Base-by-base conservation (phyloP, 495 filamentous ascomycete genomes). In the Peziza echinospora region DNA sequence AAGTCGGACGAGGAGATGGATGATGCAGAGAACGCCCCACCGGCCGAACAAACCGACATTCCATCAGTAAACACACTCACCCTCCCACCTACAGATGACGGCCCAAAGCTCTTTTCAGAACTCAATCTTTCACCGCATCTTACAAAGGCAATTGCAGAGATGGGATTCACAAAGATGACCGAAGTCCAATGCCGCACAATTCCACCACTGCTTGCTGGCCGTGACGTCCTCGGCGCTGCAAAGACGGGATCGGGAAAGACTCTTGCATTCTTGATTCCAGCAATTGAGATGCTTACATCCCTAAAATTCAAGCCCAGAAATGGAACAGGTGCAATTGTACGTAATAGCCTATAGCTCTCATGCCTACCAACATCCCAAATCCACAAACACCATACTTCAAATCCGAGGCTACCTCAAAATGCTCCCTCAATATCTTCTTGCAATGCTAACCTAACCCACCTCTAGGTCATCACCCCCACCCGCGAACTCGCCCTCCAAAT, bases 181-280 rank as follows among this genome's bases (percentile, higher is more conserved):
- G 84, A 93, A 60, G 93, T 97, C 50, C 89, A 97, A 60, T 73
- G 77, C 48, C 70, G 81, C 50, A 82, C 77, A 5, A 92, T 94
- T 37, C 87, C 89, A 2, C 84, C 86, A 5, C 64, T 89, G 19
- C 68, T 94, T 49, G 83, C 85, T 30, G 89, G 89, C 23, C 76
- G 79, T 58, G 89, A 97, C 65, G 52, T 97, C 23, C 73, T 97
- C 23, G 89, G 91, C 52, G 89, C 89, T 23, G 89, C 89, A 28
- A 96, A 97, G 68, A 97, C 89, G 0, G 89, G 89, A 7, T 87
- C 81, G 13, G 89, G 89, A 56, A 97, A 97, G 69, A 97, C 89
- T 1, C 62, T 97, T 41, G 77, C 87, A 16, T 97, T 97, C 64
- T 65, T 97, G 53, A 92, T 96, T 26, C 89, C 89, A 21, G 85